A percentile compares a stretch with the other conserved stretches of the same genome.
phyloP scores from a whole-genome alignment of 805 yeast genomes.

The Nakazawaea wickerhamii region DNA sequence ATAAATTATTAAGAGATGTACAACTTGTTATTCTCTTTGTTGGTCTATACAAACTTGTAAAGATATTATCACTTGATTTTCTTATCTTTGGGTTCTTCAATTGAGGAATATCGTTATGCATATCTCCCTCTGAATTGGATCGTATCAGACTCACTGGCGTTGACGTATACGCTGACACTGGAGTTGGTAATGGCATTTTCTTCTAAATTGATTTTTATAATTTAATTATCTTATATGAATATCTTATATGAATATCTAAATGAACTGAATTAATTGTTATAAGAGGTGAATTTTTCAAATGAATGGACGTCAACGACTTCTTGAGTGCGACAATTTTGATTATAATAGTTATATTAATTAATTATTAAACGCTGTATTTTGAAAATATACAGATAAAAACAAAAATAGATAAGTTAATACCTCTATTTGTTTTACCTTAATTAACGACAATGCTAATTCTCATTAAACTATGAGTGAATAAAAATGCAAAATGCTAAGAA shows the following conservation, averaged over 20 bases:
- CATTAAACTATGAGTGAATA: not conserved
- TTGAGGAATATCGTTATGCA: not conserved
- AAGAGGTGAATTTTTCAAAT: constrained; percentile 1
- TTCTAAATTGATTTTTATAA: not conserved
- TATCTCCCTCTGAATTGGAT: not conserved
- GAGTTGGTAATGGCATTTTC: constrained; percentile 1
- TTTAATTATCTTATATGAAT: too few species aligned
- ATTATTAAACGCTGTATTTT: not conserved
- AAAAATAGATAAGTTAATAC: constrained; percentile 9
- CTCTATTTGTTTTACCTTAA: not conserved
- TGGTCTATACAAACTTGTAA: not conserved
- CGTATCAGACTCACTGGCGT: not conserved
- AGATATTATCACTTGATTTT: constrained; percentile 3
- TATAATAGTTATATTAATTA: not conserved
- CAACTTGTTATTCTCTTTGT: constrained; percentile 9
- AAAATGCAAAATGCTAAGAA: not conserved
- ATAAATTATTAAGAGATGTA: not conserved
- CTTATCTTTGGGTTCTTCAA: not conserved
- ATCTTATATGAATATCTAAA: too few species aligned
- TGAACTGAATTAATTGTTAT: not conserved
- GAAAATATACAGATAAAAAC: not conserved
- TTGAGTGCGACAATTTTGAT: constrained; percentile 2
- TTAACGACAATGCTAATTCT: not conserved
- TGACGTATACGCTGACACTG: constrained; percentile 3
- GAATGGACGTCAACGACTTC: constrained; percentile 14